Conservation (phyloP, 73 alveolate species). For the Uronychia binucleata region DNA sequence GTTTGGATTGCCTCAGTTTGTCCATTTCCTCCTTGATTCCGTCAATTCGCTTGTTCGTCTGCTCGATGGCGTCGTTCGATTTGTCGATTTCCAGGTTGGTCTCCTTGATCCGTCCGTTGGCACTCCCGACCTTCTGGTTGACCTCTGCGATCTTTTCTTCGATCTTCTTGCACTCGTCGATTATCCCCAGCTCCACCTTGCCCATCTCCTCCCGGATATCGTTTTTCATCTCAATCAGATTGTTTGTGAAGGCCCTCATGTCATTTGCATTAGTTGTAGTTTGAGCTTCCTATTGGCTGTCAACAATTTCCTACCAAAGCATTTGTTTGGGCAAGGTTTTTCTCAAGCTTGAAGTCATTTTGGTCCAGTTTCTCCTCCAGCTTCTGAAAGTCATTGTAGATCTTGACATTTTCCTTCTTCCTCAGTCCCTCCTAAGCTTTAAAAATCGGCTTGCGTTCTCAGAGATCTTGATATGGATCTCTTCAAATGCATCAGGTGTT, state of each 20-base stretch:
- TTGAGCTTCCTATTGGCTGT: background rate
- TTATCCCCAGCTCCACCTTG: background rate
- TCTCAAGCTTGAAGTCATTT: background rate
- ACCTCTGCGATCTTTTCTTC: background rate
- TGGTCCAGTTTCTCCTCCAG: background rate
- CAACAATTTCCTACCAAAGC: background rate
- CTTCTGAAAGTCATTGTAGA: background rate
- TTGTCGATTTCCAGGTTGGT: background rate
- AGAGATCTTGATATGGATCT: background rate
- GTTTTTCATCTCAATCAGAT: background rate
- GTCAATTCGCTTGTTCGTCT: background rate
- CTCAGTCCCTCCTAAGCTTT: background rate
- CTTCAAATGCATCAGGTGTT: background rate
- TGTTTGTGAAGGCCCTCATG: background rate
- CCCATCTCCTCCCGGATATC: background rate
- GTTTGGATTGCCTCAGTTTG: background rate
- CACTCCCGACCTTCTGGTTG: background rate
- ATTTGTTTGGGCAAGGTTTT: background rate
- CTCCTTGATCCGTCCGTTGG: background rate
- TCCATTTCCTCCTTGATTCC: background rate
- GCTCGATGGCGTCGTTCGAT: background rate
- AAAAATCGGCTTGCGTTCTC: background rate
- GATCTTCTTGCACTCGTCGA: background rate
- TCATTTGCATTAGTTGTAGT: background rate
- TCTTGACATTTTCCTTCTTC: background rate